Evolutionary conservation across 23 red algal species (phyloP), one percentile per base, ranked within the genome.

Genomic region (Gracilariopsis chorda): DNA sequence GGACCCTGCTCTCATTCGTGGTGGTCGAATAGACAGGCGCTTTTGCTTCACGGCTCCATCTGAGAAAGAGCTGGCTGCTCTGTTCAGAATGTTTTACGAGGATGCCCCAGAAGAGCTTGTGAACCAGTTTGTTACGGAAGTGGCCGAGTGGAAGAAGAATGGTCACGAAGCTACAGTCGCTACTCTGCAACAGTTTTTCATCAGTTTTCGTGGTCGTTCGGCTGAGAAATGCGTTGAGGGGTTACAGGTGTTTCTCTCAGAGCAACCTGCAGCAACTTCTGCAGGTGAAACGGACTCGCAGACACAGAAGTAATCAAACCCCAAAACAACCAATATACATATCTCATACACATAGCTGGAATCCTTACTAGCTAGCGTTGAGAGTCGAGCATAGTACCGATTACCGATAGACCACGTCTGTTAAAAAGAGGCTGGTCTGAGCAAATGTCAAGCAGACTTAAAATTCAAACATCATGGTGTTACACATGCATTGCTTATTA

Each of bases 1-100:
- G 9, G 62, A 93, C 61, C 89, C 75, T 6, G 89, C 89, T 29
- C 89, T 93, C 37, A 82, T 93, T 5, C 78, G 89, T 19, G 63
- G 69, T 59, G 77, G 89, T 0, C 60, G 89, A 28, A 78, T 93
- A 7, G 89, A 93, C 59, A 60, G 64, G 17, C 68, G 35, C 1
- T 90, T 75, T 63, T n/a, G 29, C 2, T 80, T 90, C 21, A 20
- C 28, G 10, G 14, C 27, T 21, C 86, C 86, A 0, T 52, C 34
- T 25, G 24, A 78, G n/a, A 34, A 56, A 23, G 71, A 79, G 37
- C n/a, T 78, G 28, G 86, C 7, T 28, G 21, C 24, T 2, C 56
- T 90, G n/a, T 80, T 90, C 69, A 65, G 27, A 45, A 64, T 77
- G 68, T 90, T 77, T 48, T 90, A 90, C 73, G 53, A 32, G 0